phyloP scores from a whole-genome alignment of 805 yeast species.

The Wickerhamomyces alni region DNA sequence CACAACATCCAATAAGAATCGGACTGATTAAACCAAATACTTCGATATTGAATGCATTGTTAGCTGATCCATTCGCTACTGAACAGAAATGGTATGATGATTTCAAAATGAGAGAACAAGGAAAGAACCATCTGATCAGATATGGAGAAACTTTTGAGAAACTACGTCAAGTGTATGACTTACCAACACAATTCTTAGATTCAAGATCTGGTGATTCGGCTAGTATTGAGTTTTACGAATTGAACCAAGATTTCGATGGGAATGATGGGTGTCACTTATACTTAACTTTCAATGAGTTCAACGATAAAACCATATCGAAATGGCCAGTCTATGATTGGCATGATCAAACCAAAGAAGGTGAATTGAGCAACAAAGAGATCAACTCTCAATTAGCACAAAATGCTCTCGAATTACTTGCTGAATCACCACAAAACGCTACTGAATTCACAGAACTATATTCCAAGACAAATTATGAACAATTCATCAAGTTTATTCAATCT shows the following conservation, averaged over 20 bases:
- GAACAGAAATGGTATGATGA: slow-evolving; percentile 26
- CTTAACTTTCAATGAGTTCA: slow-evolving; percentile 15
- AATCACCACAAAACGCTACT: slow-evolving; percentile 24
- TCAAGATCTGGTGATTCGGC: neutral
- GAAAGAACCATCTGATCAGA: slow-evolving; percentile 10
- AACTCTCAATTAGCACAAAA: slow-evolving; percentile 20
- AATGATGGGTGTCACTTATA: slow-evolving; percentile 27
- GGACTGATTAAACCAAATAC: slow-evolving; percentile 23
- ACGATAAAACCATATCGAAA: slow-evolving; percentile 1
- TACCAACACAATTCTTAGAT: slow-evolving; percentile 25
- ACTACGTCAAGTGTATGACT: slow-evolving; percentile 11
- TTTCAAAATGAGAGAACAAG: slow-evolving; percentile 4
- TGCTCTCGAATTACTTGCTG: slow-evolving; percentile 18
- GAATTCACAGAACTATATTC: slow-evolving; percentile 20
- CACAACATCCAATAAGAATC: slow-evolving; percentile 20
- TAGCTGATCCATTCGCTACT: slow-evolving; percentile 27
- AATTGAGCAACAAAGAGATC: slow-evolving; percentile 19
- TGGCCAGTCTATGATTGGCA: slow-evolving; percentile 18
- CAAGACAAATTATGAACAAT: slow-evolving; percentile 17
- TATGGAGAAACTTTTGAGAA: slow-evolving; percentile 19
- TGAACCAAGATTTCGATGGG: slow-evolving; percentile 6
- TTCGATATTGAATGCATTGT: slow-evolving; percentile 22
- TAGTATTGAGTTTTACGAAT: slow-evolving; percentile 23
- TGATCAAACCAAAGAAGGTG: slow-evolving; percentile 7
- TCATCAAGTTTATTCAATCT: slow-evolving; percentile 11